Conservation (phyloP, 2,329 filamentous ascomycete species). For the Nemania diffusa region DNA sequence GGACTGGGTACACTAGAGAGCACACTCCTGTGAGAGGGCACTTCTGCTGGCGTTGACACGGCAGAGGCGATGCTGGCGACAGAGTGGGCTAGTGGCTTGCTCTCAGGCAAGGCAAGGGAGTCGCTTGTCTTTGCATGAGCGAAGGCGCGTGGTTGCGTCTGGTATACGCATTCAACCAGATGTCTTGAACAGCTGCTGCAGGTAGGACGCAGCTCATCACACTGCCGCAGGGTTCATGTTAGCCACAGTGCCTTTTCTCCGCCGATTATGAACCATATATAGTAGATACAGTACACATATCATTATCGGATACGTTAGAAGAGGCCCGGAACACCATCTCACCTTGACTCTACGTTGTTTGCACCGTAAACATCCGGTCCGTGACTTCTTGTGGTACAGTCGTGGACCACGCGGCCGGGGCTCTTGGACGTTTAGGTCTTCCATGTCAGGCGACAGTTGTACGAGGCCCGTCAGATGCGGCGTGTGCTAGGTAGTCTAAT, state of each 20-base stretch:
- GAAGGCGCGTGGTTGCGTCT: constrained; percentile 31
- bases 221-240: constrained; percentile 38
- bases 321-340: constrained; percentile 19
- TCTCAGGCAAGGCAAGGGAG: constrained; percentile 21
- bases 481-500: constrained; percentile 7
- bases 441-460: constrained; percentile 31
- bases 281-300: neutral
- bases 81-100: constrained; percentile 23
- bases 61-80: constrained; percentile 16
- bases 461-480: constrained; percentile 29
- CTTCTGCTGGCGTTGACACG: constrained; percentile 22
- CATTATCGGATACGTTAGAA: constrained; percentile 3
- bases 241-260: constrained; percentile 8
- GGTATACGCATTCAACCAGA: constrained; percentile 48
- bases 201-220: constrained; percentile 47
- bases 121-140: constrained; percentile 25
- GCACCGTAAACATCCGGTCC: constrained; percentile 47
- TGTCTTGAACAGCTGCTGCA: constrained; percentile 49
- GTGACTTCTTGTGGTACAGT: constrained; percentile 50
- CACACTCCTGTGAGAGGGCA: constrained; percentile 9
- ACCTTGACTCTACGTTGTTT: constrained; percentile 49
- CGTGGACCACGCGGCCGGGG: constrained; percentile 46
- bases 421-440: constrained; percentile 37
- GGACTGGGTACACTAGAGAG: constrained; percentile 4
- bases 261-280: constrained; percentile 1